phyloP scores from a whole-genome alignment of 1,284 basidiomycete species.

The Sporisorium exsertum region DNA sequence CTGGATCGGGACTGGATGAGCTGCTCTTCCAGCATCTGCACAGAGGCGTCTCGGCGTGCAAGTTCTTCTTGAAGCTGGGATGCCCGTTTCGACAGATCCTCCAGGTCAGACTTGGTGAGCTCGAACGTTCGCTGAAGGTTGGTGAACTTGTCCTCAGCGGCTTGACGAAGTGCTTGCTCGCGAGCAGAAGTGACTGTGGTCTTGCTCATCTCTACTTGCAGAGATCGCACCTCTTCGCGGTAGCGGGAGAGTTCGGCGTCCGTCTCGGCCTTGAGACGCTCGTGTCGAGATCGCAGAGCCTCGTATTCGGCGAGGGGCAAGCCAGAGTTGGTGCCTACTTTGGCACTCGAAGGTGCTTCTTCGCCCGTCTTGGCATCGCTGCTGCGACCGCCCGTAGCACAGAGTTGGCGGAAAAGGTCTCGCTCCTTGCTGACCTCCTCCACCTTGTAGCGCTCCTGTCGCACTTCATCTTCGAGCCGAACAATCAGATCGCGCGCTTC shows the following conservation, averaged over 20 bases:
- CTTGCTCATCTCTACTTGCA: conserved; percentile 72
- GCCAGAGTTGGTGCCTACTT: conserved; percentile 5
- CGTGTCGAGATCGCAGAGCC: conserved; percentile 70
- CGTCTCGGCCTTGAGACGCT: conserved; percentile 82
- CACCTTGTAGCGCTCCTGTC: conserved; percentile 77
- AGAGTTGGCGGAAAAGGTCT: conserved; percentile 84
- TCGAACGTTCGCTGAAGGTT: conserved; percentile 63
- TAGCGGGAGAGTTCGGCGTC: conserved; percentile 77
- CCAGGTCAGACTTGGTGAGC: conserved; percentile 66
- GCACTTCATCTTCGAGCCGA: conserved; percentile 80
- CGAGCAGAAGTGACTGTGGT: conserved; percentile 72
- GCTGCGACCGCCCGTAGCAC: conserved; percentile 69
- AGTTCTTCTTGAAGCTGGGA: conserved; percentile 66
- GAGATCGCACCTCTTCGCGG: conserved; percentile 79
- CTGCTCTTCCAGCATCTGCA: conserved; percentile 75
- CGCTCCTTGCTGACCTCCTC: conserved; percentile 86
- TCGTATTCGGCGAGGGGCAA: conserved; percentile 43
- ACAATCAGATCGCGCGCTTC: conserved; percentile 89
- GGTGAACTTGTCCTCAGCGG: conserved; percentile 70
- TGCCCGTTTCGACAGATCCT: conserved; percentile 67
- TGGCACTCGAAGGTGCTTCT: conserved; percentile 5
- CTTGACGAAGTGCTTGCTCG: conserved; percentile 60
- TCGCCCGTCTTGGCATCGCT: conserved; percentile 18
- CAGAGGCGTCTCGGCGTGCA: conserved; percentile 71
- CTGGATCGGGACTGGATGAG: conserved; percentile 68